Evolutionary conservation across 2,329 filamentous ascomycete species (phyloP).

Genomic region (Fulvia fulva): DNA sequence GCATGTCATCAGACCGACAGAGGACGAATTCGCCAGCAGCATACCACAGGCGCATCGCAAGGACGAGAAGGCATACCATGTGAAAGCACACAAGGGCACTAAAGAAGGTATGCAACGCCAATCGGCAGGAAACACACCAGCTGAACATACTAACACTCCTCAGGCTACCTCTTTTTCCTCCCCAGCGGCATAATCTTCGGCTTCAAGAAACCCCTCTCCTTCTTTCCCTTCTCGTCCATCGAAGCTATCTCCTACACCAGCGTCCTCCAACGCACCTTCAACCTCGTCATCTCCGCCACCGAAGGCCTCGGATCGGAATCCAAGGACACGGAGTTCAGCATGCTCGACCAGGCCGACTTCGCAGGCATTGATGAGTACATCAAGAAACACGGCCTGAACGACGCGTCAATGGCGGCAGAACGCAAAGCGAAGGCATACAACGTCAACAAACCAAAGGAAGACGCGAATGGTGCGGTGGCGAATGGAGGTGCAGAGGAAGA

Average conservation of each 20-base stretch:
- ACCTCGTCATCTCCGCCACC: constrained; percentile 51
- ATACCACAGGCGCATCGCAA: constrained; percentile 59
- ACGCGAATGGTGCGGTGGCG: constrained; percentile 14
- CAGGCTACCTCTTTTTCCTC: constrained; percentile 62
- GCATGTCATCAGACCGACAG: constrained; percentile 49
- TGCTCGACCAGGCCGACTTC: constrained; percentile 63
- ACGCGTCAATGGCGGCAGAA: constrained; percentile 59
- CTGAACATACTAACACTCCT: not conserved
- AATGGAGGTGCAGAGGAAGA: constrained; percentile 22
- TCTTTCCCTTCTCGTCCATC: constrained; percentile 58
- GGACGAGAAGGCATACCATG: constrained; percentile 59
- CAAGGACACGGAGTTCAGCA: constrained; percentile 60
- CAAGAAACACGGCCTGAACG: constrained; percentile 58
- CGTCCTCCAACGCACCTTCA: constrained; percentile 63
- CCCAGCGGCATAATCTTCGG: constrained; percentile 59
- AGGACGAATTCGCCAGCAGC: constrained; percentile 57
- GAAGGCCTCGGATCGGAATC: constrained; percentile 12
- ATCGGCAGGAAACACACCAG: not conserved
- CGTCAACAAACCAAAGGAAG: constrained; percentile 40
- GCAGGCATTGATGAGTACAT: constrained; percentile 60
- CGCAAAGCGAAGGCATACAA: constrained; percentile 59
- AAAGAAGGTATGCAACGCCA: constrained; percentile 55
- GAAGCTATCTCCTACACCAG: constrained; percentile 61
- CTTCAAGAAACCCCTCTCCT: constrained; percentile 62
- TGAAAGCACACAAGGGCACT: constrained; percentile 60